Conservation (phyloP, 257 asterid genomes). For the Nicotiana noctiflora region DNA sequence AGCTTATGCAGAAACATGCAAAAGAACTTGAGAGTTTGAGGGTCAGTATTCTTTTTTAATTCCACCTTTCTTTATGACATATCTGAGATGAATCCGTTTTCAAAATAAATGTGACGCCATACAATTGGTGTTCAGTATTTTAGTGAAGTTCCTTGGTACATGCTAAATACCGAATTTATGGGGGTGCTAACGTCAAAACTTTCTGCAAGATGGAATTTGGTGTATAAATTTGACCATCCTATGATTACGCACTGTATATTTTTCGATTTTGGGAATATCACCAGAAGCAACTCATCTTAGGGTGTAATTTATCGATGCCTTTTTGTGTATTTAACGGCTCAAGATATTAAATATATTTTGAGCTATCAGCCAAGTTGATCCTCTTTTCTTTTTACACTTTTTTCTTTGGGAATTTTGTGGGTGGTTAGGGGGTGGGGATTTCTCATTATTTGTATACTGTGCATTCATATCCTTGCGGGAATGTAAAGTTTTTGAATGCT, state of each 20-base stretch:
- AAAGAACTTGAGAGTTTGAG: slow-evolving; percentile 18
- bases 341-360: not conserved
- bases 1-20: slow-evolving; percentile 20
- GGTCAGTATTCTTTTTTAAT: slow-evolving; percentile 6
- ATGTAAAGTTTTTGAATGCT: not conserved
- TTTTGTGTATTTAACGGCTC: not conserved
- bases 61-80: not conserved
- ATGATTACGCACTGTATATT: not conserved
- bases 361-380: not conserved
- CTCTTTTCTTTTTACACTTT: not conserved
- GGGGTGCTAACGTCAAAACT: not conserved
- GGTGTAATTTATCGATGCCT: not conserved
- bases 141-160: not conserved
- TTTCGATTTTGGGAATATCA: not conserved
- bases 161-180: not conserved
- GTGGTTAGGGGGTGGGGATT: not conserved
- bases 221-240: not conserved
- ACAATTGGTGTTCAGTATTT: not conserved
- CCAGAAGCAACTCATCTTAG: not conserved
- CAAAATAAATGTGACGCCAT: not conserved
- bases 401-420: not conserved
- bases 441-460: not conserved
- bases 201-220: not conserved
- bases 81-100: not conserved
- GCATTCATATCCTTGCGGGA: not conserved